Conservation (phyloP, 2,329 filamentous ascomycete genomes). For the Sporothrix pseudoabietina region DNA sequence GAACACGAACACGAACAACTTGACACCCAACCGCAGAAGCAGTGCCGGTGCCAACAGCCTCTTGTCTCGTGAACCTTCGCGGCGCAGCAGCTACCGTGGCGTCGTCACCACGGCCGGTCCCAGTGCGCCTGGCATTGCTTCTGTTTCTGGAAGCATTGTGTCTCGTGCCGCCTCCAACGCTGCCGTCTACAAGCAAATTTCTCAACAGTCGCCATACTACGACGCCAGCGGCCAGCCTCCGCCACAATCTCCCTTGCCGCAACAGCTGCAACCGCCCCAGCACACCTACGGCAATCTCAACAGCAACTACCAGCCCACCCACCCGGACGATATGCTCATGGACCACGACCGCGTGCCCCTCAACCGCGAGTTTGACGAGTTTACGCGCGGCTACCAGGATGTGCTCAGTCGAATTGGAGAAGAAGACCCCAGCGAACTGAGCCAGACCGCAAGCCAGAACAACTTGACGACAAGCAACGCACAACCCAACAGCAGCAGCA, state of each 20-base stretch:
- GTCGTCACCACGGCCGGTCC: neutral
- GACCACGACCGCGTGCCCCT: slow-evolving; percentile 32
- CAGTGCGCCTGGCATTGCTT: neutral
- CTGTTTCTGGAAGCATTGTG: neutral
- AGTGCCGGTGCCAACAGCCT: slow-evolving; percentile 10
- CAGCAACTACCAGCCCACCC: slow-evolving; percentile 37
- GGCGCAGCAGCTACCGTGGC: slow-evolving; percentile 17
- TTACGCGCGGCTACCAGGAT: slow-evolving; percentile 48
- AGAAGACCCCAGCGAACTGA: slow-evolving; percentile 34
- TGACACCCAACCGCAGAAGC: neutral
- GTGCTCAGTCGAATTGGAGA: slow-evolving; percentile 46
- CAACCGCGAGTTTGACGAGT: slow-evolving; percentile 44
- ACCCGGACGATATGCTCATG: slow-evolving; percentile 33
- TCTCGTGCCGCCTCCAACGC: neutral
- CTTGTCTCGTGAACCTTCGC: slow-evolving; percentile 29
- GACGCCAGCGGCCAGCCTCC: slow-evolving; percentile 10
- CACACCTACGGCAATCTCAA: slow-evolving; percentile 37
- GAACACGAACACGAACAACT: neutral
- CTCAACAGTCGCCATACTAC: slow-evolving; percentile 34
- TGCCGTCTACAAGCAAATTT: neutral
- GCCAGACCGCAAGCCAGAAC: slow-evolving; percentile 28
- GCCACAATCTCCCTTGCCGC: neutral
- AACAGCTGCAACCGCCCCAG: neutral
- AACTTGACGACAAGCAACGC: slow-evolving; percentile 28
- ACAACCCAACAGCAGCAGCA: neutral